phyloP scores from a whole-genome alignment of 371 early-diverging fungal genomes.

The Fennellomyces sp. region DNA sequence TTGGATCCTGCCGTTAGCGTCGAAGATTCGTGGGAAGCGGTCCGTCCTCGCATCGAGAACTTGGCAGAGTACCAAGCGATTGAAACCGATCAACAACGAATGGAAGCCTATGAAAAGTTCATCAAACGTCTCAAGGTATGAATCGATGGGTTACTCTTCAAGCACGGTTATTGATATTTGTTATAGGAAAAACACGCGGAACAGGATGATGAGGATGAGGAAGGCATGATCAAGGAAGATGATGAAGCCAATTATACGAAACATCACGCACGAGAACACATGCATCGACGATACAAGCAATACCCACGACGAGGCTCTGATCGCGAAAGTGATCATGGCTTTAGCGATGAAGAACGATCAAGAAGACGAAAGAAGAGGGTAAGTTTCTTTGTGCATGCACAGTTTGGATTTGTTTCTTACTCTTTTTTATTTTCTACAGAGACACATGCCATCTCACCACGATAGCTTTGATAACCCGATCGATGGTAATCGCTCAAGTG shows the following conservation, averaged over 20 bases:
- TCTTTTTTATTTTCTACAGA: not conserved
- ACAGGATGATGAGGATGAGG: conserved; percentile 28
- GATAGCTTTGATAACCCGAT: conserved; percentile 11
- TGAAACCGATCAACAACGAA: conserved; percentile 65
- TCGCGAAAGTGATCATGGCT: conserved; percentile 18
- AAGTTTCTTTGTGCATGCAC: not conserved
- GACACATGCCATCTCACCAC: not conserved
- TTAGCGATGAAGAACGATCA: conserved; percentile 15
- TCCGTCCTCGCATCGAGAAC: conserved; percentile 56
- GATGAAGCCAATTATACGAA: conserved; percentile 11
- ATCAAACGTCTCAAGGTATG: conserved; percentile 69
- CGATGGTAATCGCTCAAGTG: conserved; percentile 13
- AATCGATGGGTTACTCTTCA: no score
- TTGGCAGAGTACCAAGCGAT: conserved; percentile 66
- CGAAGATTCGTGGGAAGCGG: conserved; percentile 72
- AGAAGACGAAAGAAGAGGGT: conserved; percentile 19
- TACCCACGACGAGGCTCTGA: conserved; percentile 14
- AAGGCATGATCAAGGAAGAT: conserved; percentile 30
- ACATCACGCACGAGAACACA: conserved; percentile 15
- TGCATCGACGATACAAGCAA: conserved; percentile 13
- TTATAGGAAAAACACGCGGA: conserved; percentile 18
- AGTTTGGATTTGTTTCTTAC: no score
- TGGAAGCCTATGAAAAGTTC: conserved; percentile 77
- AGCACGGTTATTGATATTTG: no score
- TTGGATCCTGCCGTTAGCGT: conserved; percentile 61